A percentile compares a stretch with the other conserved stretches of the same genome.
Evolutionary conservation across 2,329 filamentous ascomycete genomes (phyloP).

Genomic region (Pseudogymnoascus sp.): DNA sequence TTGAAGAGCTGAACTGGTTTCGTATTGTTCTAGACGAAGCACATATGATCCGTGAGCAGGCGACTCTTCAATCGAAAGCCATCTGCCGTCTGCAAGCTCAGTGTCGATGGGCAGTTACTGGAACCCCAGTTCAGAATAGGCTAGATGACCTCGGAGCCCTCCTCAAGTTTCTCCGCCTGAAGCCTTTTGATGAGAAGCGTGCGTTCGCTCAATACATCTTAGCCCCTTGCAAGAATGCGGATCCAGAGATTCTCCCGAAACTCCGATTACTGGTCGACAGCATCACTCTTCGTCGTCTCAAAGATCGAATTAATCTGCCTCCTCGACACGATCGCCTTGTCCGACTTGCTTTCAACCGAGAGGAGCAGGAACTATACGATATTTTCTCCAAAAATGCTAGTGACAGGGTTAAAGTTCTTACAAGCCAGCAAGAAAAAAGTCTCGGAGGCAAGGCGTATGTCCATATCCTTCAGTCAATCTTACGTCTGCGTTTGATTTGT

Average conservation of each 20-base stretch:
- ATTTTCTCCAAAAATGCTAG: conserved; percentile 77
- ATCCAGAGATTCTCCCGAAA: conserved; percentile 76
- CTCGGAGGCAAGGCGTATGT: conserved; percentile 85
- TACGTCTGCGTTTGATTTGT: conserved; percentile 82
- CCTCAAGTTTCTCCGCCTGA: conserved; percentile 75
- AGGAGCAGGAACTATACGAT: conserved; percentile 74
- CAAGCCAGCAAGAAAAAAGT: conserved; percentile 55
- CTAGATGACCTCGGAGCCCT: conserved; percentile 84
- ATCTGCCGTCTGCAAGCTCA: conserved; percentile 73
- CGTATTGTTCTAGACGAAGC: conserved; percentile 91
- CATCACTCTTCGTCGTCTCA: conserved; percentile 85
- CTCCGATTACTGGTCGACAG: conserved; percentile 85
- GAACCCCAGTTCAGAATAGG: conserved; percentile 90
- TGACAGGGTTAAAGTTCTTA: conserved; percentile 71
- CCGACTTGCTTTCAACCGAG: conserved; percentile 65
- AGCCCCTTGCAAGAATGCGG: conserved; percentile 77
- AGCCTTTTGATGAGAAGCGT: conserved; percentile 73
- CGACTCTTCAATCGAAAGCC: conserved; percentile 75
- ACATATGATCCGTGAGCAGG: conserved; percentile 84
- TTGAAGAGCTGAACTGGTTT: conserved; percentile 83
- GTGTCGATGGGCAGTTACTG: conserved; percentile 93
- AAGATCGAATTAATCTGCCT: conserved; percentile 83
- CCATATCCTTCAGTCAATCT: conserved; percentile 85
- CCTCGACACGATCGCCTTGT: conserved; percentile 66
- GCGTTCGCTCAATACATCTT: conserved; percentile 77